Percentiles rank a stretch among this genome's conserved stretches.
These are phyloP conservation scores for Nemania sp. DNA, from an alignment of 2,329 filamentous ascomycete species.

Conservation along the genomic window DNA sequence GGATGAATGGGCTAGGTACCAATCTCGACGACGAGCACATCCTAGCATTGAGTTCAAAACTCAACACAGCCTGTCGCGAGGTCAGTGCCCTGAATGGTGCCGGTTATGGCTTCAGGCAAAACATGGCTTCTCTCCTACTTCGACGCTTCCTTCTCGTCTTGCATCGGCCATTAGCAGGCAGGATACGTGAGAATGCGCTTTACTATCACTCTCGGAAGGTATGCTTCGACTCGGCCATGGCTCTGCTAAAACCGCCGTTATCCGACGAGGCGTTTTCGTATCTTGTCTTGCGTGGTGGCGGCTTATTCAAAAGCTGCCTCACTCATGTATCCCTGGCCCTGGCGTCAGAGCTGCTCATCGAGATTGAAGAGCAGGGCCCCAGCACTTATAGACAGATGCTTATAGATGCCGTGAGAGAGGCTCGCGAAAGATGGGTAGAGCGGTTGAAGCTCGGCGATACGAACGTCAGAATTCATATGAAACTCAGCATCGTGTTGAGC, in stretches of 20 bases:
- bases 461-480: conserved; percentile 28
- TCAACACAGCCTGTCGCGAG: conserved; percentile 16
- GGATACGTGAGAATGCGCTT: conserved; percentile 25
- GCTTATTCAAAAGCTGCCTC: conserved; percentile 18
- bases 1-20: conserved; percentile 20
- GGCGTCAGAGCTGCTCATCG: conserved; percentile 30
- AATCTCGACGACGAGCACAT: conserved; percentile 15
- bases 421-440: conserved; percentile 19
- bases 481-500: conserved; percentile 23
- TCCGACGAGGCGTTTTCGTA: conserved; percentile 5
- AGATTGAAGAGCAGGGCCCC: conserved; percentile 24
- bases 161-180: conserved; percentile 23
- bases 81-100: neutral
- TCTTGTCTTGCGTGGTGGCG: conserved; percentile 23
- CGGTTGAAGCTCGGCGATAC: conserved; percentile 22
- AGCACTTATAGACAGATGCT: conserved; percentile 26
- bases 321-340: conserved; percentile 23
- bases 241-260: conserved; percentile 14
- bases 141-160: conserved; percentile 28
- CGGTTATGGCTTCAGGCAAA: neutral
- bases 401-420: conserved; percentile 23
- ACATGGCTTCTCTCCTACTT: conserved; percentile 21
- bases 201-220: conserved; percentile 33
- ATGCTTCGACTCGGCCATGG: conserved; percentile 25
- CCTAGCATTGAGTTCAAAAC: conserved; percentile 22